Evolutionary conservation across 1,284 basidiomycete species (phyloP).

Genomic region (Erythrobasidium hasegawianum): DNA sequence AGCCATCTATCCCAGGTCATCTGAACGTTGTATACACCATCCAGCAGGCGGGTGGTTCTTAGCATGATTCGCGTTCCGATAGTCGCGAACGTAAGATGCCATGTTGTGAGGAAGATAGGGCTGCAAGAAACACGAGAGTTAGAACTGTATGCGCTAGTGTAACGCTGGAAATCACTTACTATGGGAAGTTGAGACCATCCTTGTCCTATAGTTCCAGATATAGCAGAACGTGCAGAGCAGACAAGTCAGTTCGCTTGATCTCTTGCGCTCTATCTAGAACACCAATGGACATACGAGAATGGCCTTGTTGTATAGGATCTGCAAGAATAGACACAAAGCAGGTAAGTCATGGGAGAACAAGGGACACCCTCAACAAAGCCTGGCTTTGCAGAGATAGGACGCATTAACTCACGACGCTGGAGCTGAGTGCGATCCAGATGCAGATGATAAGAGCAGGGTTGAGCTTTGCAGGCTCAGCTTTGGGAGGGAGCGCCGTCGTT

Average conservation of each 20-base stretch:
- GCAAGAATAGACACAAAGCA: neutral
- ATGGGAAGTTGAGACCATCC: conserved; percentile 32
- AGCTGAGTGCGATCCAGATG: conserved; percentile 44
- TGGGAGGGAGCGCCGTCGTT: conserved; percentile 9
- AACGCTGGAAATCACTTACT: conserved; percentile 2
- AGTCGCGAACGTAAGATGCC: conserved; percentile 53
- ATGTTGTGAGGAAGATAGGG: conserved; percentile 52
- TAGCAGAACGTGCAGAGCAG: neutral
- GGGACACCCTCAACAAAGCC: conserved; percentile 14
- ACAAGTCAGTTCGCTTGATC: neutral
- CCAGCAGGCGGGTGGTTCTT: conserved; percentile 50
- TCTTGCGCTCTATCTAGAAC: neutral
- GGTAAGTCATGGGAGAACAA: neutral
- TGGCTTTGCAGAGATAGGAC: conserved; percentile 21
- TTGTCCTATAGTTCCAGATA: conserved; percentile 5
- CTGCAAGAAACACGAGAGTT: conserved; percentile 12
- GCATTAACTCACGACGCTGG: conserved; percentile 40
- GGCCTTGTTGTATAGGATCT: conserved; percentile 36
- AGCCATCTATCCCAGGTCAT: conserved; percentile 47
- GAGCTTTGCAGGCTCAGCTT: conserved; percentile 34
- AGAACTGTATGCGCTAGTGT: neutral
- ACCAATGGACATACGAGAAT: conserved; percentile 23
- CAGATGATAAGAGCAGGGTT: conserved; percentile 41
- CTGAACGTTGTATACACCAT: conserved; percentile 48
- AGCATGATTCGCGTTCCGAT: conserved; percentile 50